phyloP scores from a whole-genome alignment of 2,329 filamentous ascomycete species.

The Botrytis deweyae region DNA sequence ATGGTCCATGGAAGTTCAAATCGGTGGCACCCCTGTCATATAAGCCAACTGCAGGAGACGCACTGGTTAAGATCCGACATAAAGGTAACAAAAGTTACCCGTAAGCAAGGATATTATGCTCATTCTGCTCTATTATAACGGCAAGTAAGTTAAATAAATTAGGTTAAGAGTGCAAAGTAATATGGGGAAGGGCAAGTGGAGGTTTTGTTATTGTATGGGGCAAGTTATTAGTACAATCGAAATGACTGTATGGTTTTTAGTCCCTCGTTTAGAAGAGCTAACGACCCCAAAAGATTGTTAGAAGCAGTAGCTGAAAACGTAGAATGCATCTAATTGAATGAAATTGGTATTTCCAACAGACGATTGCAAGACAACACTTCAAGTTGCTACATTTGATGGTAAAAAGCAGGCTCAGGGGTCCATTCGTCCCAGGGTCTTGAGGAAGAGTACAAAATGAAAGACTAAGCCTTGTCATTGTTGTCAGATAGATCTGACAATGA shows the following conservation, averaged over 20 bases:
- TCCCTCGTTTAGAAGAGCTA: constrained; percentile 15
- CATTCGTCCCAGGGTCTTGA: neutral
- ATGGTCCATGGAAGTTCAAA: constrained; percentile 19
- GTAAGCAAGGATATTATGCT: constrained; percentile 1
- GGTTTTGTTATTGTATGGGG: neutral
- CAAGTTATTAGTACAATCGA: neutral
- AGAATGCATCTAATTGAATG: neutral
- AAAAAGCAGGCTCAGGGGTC: neutral
- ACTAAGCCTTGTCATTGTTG: constrained; percentile 10
- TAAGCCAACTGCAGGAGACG: constrained; percentile 22
- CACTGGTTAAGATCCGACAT: constrained; percentile 18
- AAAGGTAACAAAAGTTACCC: constrained; percentile 10
- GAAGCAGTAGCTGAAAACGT: constrained; percentile 2
- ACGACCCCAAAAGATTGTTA: neutral
- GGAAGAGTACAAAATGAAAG: neutral
- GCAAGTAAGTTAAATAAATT: neutral
- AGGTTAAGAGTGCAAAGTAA: neutral
- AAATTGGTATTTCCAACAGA: constrained; percentile 11
- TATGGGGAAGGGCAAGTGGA: constrained; percentile 13
- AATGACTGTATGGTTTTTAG: neutral
- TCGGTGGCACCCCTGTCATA: constrained; percentile 15
- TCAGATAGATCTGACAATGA: neutral
- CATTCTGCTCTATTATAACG: neutral
- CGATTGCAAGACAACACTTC: constrained; percentile 7
- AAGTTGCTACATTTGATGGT: constrained; percentile 2